Evolutionary conservation across 2,329 filamentous ascomycete genomes (phyloP).

Genomic region (Mycosphaerella arachidis): DNA sequence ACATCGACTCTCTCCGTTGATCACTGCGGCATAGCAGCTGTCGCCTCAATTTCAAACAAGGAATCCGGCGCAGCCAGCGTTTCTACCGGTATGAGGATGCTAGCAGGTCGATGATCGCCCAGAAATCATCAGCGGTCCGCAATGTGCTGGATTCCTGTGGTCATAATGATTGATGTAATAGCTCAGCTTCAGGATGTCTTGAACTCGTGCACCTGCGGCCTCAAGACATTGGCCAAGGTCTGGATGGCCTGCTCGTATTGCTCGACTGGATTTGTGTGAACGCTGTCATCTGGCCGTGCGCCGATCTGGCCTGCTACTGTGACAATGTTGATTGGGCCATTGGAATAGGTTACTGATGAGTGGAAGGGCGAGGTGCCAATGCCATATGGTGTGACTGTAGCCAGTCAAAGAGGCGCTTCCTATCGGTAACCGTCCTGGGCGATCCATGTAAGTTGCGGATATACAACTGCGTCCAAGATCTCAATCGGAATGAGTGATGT

Average conservation of each 20-base stretch:
- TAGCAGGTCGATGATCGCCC: constrained; percentile 23
- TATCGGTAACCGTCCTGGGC: too few species aligned
- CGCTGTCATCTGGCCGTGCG: constrained; percentile 17
- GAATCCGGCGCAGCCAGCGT: constrained; percentile 25
- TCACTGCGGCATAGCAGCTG: constrained; percentile 19
- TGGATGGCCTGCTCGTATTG: constrained; percentile 22
- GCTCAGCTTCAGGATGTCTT: constrained; percentile 25
- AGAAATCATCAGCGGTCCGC: constrained; percentile 21
- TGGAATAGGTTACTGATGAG: constrained; percentile 14
- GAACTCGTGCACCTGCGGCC: constrained; percentile 22
- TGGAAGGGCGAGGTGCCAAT: constrained; percentile 19
- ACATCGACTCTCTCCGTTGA: constrained; percentile 25
- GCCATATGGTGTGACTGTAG: constrained; percentile 13
- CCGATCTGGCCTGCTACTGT: constrained; percentile 26
- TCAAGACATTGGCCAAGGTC: constrained; percentile 20
- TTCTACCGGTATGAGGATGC: constrained; percentile 23
- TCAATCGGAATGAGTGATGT: too few species aligned
- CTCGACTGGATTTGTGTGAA: constrained; percentile 19
- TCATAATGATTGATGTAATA: constrained; percentile 28
- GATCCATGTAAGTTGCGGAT: too few species aligned
- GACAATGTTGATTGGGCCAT: constrained; percentile 14
- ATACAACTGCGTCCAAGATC: too few species aligned
- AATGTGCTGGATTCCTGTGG: constrained; percentile 20
- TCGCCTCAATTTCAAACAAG: constrained; percentile 28
- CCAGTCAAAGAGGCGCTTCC: too few species aligned